Evolutionary conservation across 2,329 filamentous ascomycete genomes (phyloP).

Genomic region (Phaeoacremonium minimum): DNA sequence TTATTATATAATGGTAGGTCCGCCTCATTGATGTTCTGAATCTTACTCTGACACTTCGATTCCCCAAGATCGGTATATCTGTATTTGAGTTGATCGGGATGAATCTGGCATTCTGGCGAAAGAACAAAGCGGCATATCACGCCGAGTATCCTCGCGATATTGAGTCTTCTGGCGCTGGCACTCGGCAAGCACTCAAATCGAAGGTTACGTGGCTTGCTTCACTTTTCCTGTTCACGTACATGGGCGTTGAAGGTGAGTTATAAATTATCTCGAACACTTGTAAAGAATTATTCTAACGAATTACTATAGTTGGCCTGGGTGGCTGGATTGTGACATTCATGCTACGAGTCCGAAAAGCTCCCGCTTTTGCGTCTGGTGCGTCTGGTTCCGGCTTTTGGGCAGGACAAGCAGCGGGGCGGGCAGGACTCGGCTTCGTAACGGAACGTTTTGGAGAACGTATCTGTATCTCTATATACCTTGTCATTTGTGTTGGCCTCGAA

Average conservation of each 20-base stretch:
- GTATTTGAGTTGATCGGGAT: not conserved
- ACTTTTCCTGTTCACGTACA: not conserved
- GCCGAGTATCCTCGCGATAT: not conserved
- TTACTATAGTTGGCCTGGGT: constrained; percentile 23
- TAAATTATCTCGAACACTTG: no score
- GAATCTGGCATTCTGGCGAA: not conserved
- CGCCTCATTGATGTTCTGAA: constrained; percentile 1
- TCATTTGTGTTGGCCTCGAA: constrained; percentile 58
- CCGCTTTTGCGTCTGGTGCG: constrained; percentile 66
- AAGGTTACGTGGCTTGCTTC: not conserved
- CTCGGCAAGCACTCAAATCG: not conserved
- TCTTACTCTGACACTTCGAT: not conserved
- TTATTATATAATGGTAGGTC: constrained; percentile 55
- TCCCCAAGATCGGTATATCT: not conserved
- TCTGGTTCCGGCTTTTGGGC: constrained; percentile 77
- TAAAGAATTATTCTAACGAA: no score
- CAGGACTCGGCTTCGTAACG: constrained; percentile 70
- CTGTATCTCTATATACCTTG: constrained; percentile 49
- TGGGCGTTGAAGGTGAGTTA: not conserved
- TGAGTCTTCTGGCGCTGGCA: not conserved
- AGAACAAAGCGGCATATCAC: not conserved
- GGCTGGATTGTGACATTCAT: constrained; percentile 83
- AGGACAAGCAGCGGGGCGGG: constrained; percentile 67
- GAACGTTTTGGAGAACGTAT: constrained; percentile 61
- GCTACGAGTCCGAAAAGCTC: constrained; percentile 66